Percentiles rank a stretch among this genome's conserved stretches.
Conservation (phyloP, 1,284 basidiomycete genomes). For the Malassezia nana region DNA sequence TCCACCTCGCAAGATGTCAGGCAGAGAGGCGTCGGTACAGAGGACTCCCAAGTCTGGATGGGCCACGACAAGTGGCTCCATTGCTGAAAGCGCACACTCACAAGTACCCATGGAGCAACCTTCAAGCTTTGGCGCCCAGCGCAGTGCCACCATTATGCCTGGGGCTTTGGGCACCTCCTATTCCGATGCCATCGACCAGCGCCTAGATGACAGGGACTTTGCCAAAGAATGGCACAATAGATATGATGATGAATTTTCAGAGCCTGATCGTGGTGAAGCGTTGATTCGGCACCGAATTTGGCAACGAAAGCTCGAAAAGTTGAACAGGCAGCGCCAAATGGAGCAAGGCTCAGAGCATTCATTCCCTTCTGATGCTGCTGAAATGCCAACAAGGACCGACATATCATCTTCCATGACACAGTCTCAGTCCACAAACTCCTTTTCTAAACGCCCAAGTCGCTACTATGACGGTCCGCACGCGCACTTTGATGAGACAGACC, state of each 20-base stretch:
- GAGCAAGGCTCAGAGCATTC: conserved; percentile 17
- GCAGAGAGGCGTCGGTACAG: not conserved
- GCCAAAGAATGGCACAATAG: not conserved
- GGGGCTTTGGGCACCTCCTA: not conserved
- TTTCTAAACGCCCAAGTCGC: not conserved
- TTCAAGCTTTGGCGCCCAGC: not conserved
- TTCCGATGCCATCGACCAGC: not conserved
- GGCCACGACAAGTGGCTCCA: not conserved
- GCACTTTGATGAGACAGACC: not conserved
- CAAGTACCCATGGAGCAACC: not conserved
- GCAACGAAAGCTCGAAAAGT: conserved; percentile 50
- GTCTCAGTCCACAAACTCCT: not conserved
- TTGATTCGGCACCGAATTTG: conserved; percentile 53
- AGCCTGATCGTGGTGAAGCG: conserved; percentile 54
- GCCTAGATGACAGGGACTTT: not conserved
- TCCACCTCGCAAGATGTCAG: not conserved
- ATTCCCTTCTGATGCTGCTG: not conserved
- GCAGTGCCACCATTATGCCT: not conserved
- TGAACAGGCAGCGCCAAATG: conserved; percentile 45
- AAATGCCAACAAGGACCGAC: not conserved
- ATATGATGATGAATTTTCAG: conserved; percentile 52
- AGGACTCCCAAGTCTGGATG: not conserved
- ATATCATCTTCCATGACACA: not conserved
- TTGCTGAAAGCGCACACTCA: not conserved
- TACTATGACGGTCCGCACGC: not conserved